These are phyloP conservation scores for Grosmannia penicillata DNA, from an alignment of 2,329 filamentous ascomycete species.

Conservation along the genomic window DNA sequence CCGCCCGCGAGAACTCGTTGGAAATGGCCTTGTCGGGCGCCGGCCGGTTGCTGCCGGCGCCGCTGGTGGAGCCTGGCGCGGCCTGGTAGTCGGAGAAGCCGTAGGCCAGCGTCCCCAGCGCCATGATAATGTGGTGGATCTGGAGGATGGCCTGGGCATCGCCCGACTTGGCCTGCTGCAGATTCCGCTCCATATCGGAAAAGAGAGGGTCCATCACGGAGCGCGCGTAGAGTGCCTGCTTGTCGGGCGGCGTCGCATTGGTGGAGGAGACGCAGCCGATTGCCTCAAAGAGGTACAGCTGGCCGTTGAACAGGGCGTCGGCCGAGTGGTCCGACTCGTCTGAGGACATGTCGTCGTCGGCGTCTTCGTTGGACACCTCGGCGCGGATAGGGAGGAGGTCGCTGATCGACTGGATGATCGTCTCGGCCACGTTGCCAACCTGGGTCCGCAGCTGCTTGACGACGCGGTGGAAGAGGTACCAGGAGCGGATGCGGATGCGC, in stretches of 20 bases:
- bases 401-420: slow-evolving; percentile 75
- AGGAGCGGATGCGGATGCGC: slow-evolving; percentile 78
- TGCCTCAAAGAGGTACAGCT: slow-evolving; percentile 88
- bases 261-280: slow-evolving; percentile 87
- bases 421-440: slow-evolving; percentile 80
- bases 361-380: slow-evolving; percentile 63
- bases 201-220: slow-evolving; percentile 85
- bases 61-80: slow-evolving; percentile 16
- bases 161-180: slow-evolving; percentile 60
- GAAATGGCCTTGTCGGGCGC: slow-evolving; percentile 54
- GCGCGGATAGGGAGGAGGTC: slow-evolving; percentile 86
- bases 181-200: slow-evolving; percentile 69
- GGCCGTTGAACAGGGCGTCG: slow-evolving; percentile 81
- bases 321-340: slow-evolving; percentile 81
- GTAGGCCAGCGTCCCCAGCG: slow-evolving; percentile 77
- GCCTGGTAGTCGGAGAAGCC: slow-evolving; percentile 82
- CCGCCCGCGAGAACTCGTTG: slow-evolving; percentile 70
- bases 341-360: slow-evolving; percentile 87
- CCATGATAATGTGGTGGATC: slow-evolving; percentile 94
- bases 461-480: slow-evolving; percentile 92
- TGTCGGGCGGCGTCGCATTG: slow-evolving; percentile 58
- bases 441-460: slow-evolving; percentile 75
- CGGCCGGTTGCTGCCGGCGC: slow-evolving; percentile 24
- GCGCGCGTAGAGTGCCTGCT: slow-evolving; percentile 75
- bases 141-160: slow-evolving; percentile 75